A percentile compares a stretch with the other conserved stretches of the same genome.
Evolutionary conservation across 2,329 filamentous ascomycete species (phyloP).

Genomic region (Cryoendolithus antarcticus): DNA sequence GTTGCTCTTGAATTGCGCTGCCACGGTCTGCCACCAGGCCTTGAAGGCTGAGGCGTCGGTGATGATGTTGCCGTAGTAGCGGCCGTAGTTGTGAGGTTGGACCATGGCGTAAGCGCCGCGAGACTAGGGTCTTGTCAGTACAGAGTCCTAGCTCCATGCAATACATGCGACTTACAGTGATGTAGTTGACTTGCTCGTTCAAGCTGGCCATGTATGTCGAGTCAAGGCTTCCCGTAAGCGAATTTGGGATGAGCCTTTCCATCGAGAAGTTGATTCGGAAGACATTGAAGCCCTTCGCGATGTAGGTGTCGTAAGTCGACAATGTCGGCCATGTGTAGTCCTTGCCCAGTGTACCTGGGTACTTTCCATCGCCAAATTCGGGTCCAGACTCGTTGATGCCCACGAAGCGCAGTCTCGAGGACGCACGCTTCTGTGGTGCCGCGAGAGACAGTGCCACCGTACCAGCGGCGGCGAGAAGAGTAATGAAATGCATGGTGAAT

Average conservation of each 20-base stretch:
- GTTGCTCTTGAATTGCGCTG: slow-evolving; percentile 28
- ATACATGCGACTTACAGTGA: slow-evolving; percentile 28
- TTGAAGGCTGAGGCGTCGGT: slow-evolving; percentile 29
- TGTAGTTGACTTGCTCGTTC: slow-evolving; percentile 31
- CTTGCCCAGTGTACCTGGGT: slow-evolving; percentile 46
- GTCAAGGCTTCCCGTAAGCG: slow-evolving; percentile 34
- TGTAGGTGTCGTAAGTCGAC: slow-evolving; percentile 35
- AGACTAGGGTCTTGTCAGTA: no score
- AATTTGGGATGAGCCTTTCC: slow-evolving; percentile 43
- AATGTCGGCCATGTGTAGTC: slow-evolving; percentile 53
- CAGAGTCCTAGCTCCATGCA: no score
- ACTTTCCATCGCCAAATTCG: slow-evolving; percentile 48
- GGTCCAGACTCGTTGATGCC: slow-evolving; percentile 47
- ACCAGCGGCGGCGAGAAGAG: slow-evolving; percentile 2
- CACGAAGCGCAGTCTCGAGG: slow-evolving; percentile 22
- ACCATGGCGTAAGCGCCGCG: slow-evolving; percentile 35
- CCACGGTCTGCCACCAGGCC: slow-evolving; percentile 32
- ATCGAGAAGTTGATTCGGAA: slow-evolving; percentile 47
- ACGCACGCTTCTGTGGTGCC: slow-evolving; percentile 2
- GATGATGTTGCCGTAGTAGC: slow-evolving; percentile 36
- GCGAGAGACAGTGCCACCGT: slow-evolving; percentile 1
- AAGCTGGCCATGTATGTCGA: slow-evolving; percentile 32
- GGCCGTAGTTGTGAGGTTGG: slow-evolving; percentile 40
- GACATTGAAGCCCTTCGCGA: slow-evolving; percentile 42
- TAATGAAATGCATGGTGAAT: slow-evolving; percentile 2